Conservation (phyloP, 2,329 filamentous ascomycete genomes). For the Domatiomyces catenatus region DNA sequence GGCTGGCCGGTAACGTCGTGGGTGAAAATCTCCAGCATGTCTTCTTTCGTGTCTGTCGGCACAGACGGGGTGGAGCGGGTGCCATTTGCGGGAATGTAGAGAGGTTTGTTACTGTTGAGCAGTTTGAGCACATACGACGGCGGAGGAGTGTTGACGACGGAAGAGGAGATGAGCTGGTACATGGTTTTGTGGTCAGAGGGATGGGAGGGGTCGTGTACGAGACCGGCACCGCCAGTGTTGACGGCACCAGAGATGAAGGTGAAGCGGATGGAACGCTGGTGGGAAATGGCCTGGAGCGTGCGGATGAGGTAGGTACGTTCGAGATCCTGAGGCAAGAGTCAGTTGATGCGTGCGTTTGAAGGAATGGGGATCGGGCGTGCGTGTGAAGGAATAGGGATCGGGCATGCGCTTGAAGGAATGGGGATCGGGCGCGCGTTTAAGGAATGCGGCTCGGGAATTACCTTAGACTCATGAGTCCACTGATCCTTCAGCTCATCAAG, state of each 20-base stretch:
- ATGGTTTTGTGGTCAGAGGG: constrained; percentile 95
- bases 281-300: constrained; percentile 84
- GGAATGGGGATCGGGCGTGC: constrained; percentile 6
- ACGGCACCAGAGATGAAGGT: constrained; percentile 88
- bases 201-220: constrained; percentile 84
- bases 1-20: constrained; percentile 73
- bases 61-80: constrained; percentile 47
- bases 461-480: constrained; percentile 96
- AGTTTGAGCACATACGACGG: constrained; percentile 77
- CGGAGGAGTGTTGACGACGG: constrained; percentile 79
- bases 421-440: constrained; percentile 6
- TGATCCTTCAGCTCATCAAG: constrained; percentile 88
- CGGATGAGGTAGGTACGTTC: constrained; percentile 93
- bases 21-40: constrained; percentile 99
- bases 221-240: constrained; percentile 76
- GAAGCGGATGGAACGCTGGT: constrained; percentile 92
- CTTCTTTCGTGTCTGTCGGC: constrained; percentile 86
- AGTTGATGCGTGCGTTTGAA: neutral
- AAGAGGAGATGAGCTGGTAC: constrained; percentile 92
- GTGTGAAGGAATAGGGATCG: constrained; percentile 2
- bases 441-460: constrained; percentile 22
- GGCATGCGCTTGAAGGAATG: constrained; percentile 1
- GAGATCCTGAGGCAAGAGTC: constrained; percentile 45
- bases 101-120: constrained; percentile 69
- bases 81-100: constrained; percentile 88